These are phyloP conservation scores for Aurinia saxatilis DNA, from an alignment of 345 rosid genomes.

Conservation along the genomic window DNA sequence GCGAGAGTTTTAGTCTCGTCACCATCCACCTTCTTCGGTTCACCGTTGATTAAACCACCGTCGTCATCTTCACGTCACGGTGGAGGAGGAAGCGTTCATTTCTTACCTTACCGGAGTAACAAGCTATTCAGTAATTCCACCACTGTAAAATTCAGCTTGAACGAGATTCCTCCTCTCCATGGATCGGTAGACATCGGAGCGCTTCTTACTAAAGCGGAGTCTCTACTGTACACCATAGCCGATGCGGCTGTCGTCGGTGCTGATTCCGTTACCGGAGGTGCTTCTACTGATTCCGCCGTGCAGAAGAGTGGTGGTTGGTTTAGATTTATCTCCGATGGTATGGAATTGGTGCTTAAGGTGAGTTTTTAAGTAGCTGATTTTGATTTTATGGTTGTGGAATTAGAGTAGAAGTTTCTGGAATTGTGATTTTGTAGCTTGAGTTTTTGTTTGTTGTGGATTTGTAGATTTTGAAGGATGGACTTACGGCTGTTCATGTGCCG, in stretches of 20 bases:
- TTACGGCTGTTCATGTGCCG: slow-evolving; percentile 72
- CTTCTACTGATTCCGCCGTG: slow-evolving; percentile 38
- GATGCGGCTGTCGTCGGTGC: slow-evolving; percentile 64
- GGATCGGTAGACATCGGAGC: slow-evolving; percentile 48
- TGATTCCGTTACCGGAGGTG: slow-evolving; percentile 36
- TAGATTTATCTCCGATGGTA: slow-evolving; percentile 74
- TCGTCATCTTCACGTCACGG: slow-evolving; percentile 39
- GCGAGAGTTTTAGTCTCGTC: slow-evolving; percentile 76
- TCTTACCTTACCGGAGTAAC: slow-evolving; percentile 46
- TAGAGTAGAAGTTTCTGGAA: not conserved
- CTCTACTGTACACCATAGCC: slow-evolving; percentile 73
- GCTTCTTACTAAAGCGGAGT: slow-evolving; percentile 50
- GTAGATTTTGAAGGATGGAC: slow-evolving; percentile 81
- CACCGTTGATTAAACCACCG: slow-evolving; percentile 37
- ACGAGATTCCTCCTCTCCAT: slow-evolving; percentile 63
- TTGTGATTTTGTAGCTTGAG: not conserved
- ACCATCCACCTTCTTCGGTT: slow-evolving; percentile 61
- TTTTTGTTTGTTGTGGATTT: not conserved
- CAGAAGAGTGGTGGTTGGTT: slow-evolving; percentile 93
- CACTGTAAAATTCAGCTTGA: slow-evolving; percentile 55
- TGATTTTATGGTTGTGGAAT: no score
- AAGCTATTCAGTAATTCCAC: slow-evolving; percentile 31
- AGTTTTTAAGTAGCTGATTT: not conserved
- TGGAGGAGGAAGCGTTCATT: slow-evolving; percentile 21
- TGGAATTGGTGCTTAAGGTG: slow-evolving; percentile 94